Evolutionary conservation across 1,284 basidiomycete species (phyloP), one percentile per base, ranked within the genome.

Genomic region (Ceratobasidium sp.): DNA sequence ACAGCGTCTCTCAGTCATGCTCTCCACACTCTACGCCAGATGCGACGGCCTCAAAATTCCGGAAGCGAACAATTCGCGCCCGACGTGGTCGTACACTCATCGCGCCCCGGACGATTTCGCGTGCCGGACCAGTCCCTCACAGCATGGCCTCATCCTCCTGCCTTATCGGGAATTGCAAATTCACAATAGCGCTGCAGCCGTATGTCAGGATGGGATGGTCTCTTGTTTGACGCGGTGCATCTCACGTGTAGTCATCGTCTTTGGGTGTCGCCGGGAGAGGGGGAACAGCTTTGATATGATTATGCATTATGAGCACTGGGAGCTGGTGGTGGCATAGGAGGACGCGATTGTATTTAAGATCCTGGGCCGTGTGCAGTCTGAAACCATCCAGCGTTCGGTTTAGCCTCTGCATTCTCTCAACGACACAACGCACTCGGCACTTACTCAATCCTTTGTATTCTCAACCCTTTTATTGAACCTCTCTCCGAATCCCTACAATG

Each of bases 31-130:
- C 43, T 38, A n/a, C 50, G 63, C 63, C 63, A 67, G 32, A 23
- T 30, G 41, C 64, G 64, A 57, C 23, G 41, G n/a, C n/a, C n/a
- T n/a, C n/a, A n/a, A n/a, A n/a, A n/a, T n/a, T 35, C 64, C 64
- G 64, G 64, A 52, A 69, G 64, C 64, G 64, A 69, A 69, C 64
- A 69, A 57, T 30, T n/a, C n/a, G n/a, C n/a, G n/a, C n/a, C n/a
- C n/a, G n/a, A n/a, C n/a, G n/a, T n/a, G n/a, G 11, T 11, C 21
- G 9, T 11, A 52, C 16, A 52, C 23, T 23, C 14, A n/a, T 23
- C 63, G 63, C 50, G 63, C 50, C 46, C 52, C 64, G 64, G 64
- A 35, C 47, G 11, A n/a, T 43, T 7, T 57, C 23, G 30, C 38
- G 52, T 69, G 38, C 64, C 64, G 64, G 64, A 32, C 23, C 41